These are phyloP conservation scores for Paulownia fortunei DNA, from an alignment of 257 asterid genomes.

Conservation along the genomic window DNA sequence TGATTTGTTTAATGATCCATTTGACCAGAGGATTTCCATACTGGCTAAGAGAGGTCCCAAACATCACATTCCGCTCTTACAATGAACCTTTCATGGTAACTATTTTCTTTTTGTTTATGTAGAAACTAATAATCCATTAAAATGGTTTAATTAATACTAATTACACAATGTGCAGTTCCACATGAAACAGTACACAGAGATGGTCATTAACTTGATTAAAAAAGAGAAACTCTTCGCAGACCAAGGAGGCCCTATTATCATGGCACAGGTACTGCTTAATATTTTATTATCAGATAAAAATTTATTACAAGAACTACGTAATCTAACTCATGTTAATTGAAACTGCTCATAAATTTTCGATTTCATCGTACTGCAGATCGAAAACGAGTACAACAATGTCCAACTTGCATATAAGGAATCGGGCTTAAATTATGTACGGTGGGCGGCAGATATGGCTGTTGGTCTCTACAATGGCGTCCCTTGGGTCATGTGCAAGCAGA, in stretches of 20 bases:
- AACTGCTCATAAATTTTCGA: not conserved
- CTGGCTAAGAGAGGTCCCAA: conserved; percentile 73
- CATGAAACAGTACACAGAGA: conserved; percentile 68
- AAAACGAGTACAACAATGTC: conserved; percentile 86
- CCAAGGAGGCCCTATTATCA: conserved; percentile 91
- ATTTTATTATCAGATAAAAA: not conserved
- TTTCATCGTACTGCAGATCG: conserved; percentile 48
- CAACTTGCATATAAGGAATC: conserved; percentile 66
- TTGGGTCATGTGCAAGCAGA: conserved; percentile 95
- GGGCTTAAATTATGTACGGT: conserved; percentile 62
- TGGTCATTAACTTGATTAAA: conserved; percentile 59
- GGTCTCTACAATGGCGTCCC: conserved; percentile 59
- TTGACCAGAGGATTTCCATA: conserved; percentile 76
- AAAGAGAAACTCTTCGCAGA: conserved; percentile 80
- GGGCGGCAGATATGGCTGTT: conserved; percentile 92
- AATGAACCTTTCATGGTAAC: conserved; percentile 85
- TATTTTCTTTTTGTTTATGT: not conserved
- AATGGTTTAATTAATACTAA: not conserved
- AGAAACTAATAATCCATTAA: too few relatives aligned
- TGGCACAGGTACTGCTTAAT: conserved; percentile 63
- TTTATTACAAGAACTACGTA: not conserved
- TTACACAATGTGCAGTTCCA: conserved; percentile 48
- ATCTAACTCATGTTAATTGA: not conserved
- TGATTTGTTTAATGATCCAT: not conserved
- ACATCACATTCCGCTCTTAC: conserved; percentile 77